A percentile compares a stretch with the other conserved stretches of the same genome.
phyloP scores from a whole-genome alignment of 1,139 yeast species.

The Torulaspora pretoriensis region DNA sequence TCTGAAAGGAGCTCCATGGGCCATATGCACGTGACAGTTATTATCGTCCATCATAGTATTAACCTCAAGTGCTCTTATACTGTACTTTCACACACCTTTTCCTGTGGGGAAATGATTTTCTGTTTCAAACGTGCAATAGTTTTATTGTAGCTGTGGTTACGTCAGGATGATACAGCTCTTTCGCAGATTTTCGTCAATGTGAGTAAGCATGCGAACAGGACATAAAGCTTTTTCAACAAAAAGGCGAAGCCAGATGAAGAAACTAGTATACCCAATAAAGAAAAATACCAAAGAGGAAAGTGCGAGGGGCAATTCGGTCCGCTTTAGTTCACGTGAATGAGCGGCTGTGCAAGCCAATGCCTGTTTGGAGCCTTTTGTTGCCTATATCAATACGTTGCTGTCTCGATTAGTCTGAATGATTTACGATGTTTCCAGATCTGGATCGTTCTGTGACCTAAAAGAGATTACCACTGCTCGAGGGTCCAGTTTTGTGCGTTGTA shows the following conservation, averaged over 20 bases:
- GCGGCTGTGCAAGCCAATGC: not conserved
- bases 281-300: slow-evolving; percentile 1
- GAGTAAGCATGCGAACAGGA: not conserved
- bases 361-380: not conserved
- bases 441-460: not conserved
- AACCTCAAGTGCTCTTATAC: not conserved
- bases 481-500: not conserved
- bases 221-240: not conserved
- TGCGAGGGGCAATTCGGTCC: not conserved
- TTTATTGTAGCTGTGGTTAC: not conserved
- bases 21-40: slow-evolving; percentile 5
- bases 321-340: not conserved
- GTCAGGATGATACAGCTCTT: not conserved
- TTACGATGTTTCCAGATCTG: not conserved
- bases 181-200: not conserved
- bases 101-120: not conserved
- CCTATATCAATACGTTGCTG: not conserved
- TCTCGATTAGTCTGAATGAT: not conserved
- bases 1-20: not conserved
- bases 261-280: not conserved
- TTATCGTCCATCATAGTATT: slow-evolving; percentile 2
- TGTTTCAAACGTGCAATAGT: not conserved
- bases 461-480: not conserved
- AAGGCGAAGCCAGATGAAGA: not conserved
- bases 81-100: not conserved